Percentiles rank a stretch among this genome's conserved stretches.
phyloP scores from a whole-genome alignment of 768 basidiomycete genomes.

The Psilocybe cyanescens region DNA sequence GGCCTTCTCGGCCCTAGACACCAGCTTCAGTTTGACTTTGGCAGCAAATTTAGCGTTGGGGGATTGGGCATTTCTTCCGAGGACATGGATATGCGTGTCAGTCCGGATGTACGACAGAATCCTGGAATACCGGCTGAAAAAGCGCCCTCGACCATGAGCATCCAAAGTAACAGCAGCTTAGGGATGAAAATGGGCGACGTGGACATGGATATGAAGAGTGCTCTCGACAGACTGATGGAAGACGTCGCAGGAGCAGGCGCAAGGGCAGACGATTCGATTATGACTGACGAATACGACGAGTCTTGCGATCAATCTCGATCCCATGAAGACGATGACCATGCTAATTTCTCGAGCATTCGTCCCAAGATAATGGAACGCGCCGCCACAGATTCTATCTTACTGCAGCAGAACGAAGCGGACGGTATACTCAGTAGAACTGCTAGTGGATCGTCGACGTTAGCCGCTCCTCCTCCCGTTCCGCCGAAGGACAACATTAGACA shows the following conservation, averaged over 20 bases:
- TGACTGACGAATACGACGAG: conserved; percentile 45
- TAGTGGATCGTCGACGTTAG: conserved; percentile 44
- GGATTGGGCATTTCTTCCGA: conserved; percentile 34
- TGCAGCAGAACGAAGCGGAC: conserved; percentile 36
- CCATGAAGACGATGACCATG: conserved; percentile 22
- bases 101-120: conserved; percentile 8
- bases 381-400: conserved; percentile 52
- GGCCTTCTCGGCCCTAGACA: conserved; percentile 29
- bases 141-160: conserved; percentile 20
- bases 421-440: conserved; percentile 43
- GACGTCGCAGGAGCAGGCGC: conserved; percentile 56
- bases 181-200: conserved; percentile 52
- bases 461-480: conserved; percentile 51
- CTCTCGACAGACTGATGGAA: conserved; percentile 74
- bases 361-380: conserved; percentile 48
- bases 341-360: conserved; percentile 16
- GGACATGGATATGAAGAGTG: conserved; percentile 73
- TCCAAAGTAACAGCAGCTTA: conserved; percentile 29
- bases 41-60: conserved; percentile 48
- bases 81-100: conserved; percentile 20
- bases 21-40: conserved; percentile 47
- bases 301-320: conserved; percentile 35
- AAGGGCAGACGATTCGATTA: conserved; percentile 44
- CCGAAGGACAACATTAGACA: conserved; percentile 68
- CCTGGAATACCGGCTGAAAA: conserved; percentile 7